Percentiles rank a stretch among this genome's conserved stretches.
These are phyloP conservation scores for Neofusicoccum parvum DNA, from an alignment of 2,329 filamentous ascomycete species.

Conservation along the genomic window DNA sequence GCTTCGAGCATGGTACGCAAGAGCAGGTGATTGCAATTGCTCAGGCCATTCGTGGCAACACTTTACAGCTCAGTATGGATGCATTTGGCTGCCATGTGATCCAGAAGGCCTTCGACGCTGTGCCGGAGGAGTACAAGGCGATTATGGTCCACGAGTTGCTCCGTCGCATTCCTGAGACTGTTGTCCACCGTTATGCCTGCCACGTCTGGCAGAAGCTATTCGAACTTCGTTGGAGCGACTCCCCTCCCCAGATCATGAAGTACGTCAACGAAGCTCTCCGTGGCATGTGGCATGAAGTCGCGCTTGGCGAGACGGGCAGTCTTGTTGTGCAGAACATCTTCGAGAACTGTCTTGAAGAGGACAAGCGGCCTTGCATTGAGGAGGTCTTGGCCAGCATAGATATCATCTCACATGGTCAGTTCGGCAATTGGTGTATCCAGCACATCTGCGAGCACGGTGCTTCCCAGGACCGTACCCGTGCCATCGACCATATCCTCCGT, in stretches of 20 bases:
- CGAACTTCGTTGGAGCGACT: conserved; percentile 92
- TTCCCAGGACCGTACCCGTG: conserved; percentile 85
- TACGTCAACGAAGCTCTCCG: conserved; percentile 93
- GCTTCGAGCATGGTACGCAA: conserved; percentile 95
- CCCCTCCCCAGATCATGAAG: conserved; percentile 96
- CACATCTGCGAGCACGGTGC: conserved; percentile 97
- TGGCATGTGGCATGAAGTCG: conserved; percentile 99
- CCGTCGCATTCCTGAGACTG: conserved; percentile 92
- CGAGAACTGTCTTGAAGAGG: conserved; percentile 97
- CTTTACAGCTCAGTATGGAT: conserved; percentile 94
- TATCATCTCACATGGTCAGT: conserved; percentile 94
- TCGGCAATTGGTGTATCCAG: conserved; percentile 99
- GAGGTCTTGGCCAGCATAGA: conserved; percentile 95
- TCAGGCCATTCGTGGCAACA: conserved; percentile 90
- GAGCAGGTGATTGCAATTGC: conserved; percentile 96
- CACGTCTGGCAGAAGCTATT: conserved; percentile 99
- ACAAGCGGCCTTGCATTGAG: conserved; percentile 98
- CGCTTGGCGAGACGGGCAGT: conserved; percentile 93
- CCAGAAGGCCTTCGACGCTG: conserved; percentile 97
- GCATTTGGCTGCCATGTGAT: conserved; percentile 98
- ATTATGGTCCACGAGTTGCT: conserved; percentile 98
- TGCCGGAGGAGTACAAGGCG: conserved; percentile 96
- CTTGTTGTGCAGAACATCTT: conserved; percentile 99
- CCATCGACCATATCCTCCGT: conserved; percentile 91
- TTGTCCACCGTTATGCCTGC: conserved; percentile 97